Base-by-base conservation (phyloP, 192 early-diverging fungal species). In the Cetraspora pellucida region DNA sequence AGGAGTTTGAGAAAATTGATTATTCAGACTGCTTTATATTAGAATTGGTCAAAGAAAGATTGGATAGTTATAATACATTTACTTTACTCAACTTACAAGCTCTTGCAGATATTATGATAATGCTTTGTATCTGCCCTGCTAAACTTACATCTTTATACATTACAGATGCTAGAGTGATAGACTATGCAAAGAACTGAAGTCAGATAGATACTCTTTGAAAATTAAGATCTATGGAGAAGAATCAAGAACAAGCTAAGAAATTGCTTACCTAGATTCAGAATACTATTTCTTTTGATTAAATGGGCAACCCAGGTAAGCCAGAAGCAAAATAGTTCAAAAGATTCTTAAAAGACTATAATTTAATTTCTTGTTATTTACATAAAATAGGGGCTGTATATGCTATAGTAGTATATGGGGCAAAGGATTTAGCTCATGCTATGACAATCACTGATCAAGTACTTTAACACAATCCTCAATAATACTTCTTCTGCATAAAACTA, bases 371-470 rank as follows among this genome's bases (percentile, higher is more conserved):
- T 14, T 19, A 72, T 57, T 72, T 72, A 57, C 52, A 28, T 31
- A 72, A 72, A 58, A 72, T 72, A 23, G 70, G 52, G 9, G 54
- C 70, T 16, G 23, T 72, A 30, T 72, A 28, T 55, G 50, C 70
- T 30, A 52, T 72, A 14, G 52, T 55, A 43, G 52, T 57, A 72
- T 52, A 72, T 57, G 54, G 14, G 52, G 54, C 54, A 19, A 72
- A 55, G 13, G 57, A 72, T 72, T 72, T 72, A 55, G 49, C 17
- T 25, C 19, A 72, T 72, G 70, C 70, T 72, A 72, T 72, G 70
- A 57, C 70, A 52, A 72, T 72, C 11, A 28, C 52, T 23, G 19
- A 23, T 4, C 9, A 72, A 72, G 70, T 28, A 10, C 31, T 72
- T 10, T 10, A 25, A 1, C 54, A 72, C 37, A 49, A 44, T 23